Percentiles rank a stretch among this genome's conserved stretches.
Evolutionary conservation across 306 rosid species (phyloP).

Genomic region (Ziziphus jujuba): DNA sequence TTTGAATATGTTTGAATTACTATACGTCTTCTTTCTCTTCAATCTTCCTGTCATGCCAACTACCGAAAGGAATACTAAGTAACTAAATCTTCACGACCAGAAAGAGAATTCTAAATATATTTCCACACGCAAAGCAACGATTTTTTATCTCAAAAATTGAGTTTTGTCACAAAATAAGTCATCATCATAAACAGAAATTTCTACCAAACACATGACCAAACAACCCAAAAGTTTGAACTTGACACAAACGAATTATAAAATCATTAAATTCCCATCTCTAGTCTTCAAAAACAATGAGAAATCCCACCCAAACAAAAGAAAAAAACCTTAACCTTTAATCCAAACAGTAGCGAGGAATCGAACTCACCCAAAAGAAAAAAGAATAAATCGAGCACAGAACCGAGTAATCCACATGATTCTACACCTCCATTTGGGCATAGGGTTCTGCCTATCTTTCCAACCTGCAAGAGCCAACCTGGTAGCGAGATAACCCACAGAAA

Average conservation of each 20-base stretch:
- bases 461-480: conserved; percentile 70
- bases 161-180: too few species aligned
- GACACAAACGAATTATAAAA: too few species aligned
- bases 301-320: not conserved
- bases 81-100: too few species aligned
- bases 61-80: not conserved
- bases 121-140: too few species aligned
- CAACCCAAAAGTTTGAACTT: too few species aligned
- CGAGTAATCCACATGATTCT: conserved; percentile 86
- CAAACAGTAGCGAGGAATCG: not conserved
- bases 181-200: too few species aligned
- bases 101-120: too few species aligned
- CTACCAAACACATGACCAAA: too few species aligned
- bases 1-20: not conserved
- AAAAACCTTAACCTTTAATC: not conserved
- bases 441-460: conserved; percentile 76
- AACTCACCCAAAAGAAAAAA: conserved; percentile 82
- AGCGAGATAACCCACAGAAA: conserved; percentile 64
- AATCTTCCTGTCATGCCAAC: not conserved
- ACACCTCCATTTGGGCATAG: conserved; percentile 87
- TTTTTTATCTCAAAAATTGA: too few species aligned
- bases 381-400: conserved; percentile 65
- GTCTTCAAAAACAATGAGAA: not conserved
- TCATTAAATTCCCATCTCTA: not conserved
- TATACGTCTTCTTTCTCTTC: not conserved